Evolutionary conservation across 2,329 filamentous ascomycete species (phyloP).

Genomic region (Pseudofabraea citricarpa): DNA sequence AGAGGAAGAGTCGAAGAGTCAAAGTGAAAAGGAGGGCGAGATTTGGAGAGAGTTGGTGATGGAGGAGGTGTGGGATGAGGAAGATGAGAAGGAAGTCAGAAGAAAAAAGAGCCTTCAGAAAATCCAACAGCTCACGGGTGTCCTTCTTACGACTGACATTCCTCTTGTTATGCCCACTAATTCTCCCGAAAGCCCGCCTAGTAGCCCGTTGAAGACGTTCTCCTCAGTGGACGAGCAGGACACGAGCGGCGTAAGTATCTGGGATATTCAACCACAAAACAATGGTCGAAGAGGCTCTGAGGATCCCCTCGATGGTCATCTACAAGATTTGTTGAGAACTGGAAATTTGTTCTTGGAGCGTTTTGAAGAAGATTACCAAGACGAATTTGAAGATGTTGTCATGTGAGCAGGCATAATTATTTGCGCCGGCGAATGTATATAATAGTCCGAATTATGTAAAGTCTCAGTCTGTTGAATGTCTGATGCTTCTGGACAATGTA

Average conservation of each 20-base stretch:
- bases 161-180: constrained; percentile 1
- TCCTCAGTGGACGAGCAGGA: not conserved
- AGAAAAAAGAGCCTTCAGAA: constrained; percentile 1
- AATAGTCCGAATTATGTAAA: not conserved
- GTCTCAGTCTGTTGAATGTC: not conserved
- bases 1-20: not conserved
- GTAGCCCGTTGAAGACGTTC: constrained; percentile 11
- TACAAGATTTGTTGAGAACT: constrained; percentile 1
- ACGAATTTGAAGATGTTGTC: not conserved
- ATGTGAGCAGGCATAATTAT: not conserved
- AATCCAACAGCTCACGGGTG: not conserved
- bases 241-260: constrained; percentile 1
- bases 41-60: not conserved
- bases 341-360: constrained; percentile 1
- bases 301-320: not conserved
- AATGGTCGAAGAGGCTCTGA: not conserved
- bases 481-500: not conserved
- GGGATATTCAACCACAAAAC: constrained; percentile 1
- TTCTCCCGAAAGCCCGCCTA: constrained; percentile 3
- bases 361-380: constrained; percentile 1
- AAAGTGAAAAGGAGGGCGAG: not conserved
- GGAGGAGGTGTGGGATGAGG: not conserved
- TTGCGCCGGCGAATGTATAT: not conserved
- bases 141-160: not conserved
- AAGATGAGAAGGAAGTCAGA: not conserved